Conservation (phyloP, 495 filamentous ascomycete genomes). For the Platismatia glauca region DNA sequence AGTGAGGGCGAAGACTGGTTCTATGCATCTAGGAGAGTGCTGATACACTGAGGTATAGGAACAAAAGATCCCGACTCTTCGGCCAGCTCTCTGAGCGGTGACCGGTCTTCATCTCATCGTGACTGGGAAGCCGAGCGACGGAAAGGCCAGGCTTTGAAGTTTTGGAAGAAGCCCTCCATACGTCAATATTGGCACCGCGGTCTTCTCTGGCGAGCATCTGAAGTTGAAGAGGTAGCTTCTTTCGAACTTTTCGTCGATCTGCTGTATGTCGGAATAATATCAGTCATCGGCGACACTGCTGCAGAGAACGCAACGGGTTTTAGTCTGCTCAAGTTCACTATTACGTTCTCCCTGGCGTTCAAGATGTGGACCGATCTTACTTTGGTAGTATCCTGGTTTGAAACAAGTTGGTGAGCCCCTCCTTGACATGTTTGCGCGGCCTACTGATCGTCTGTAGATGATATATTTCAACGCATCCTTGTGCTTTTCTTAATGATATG, state of each 20-base stretch:
- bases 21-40: neutral
- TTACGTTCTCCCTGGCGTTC: constrained; percentile 50
- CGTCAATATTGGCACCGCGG: constrained; percentile 52
- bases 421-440: neutral
- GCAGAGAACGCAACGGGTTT: constrained; percentile 41
- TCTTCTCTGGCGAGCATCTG: constrained; percentile 47
- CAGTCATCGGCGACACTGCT: constrained; percentile 48
- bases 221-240: constrained; percentile 42
- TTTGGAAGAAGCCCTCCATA: constrained; percentile 47
- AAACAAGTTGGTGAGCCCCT: neutral
- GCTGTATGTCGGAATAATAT: constrained; percentile 50
- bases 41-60: constrained; percentile 15
- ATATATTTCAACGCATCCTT: constrained; percentile 44
- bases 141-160: constrained; percentile 38
- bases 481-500: constrained; percentile 47
- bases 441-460: constrained; percentile 31
- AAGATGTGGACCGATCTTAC: constrained; percentile 51
- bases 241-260: constrained; percentile 52
- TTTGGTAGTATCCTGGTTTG: constrained; percentile 45
- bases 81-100: constrained; percentile 23
- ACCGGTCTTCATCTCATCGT: constrained; percentile 24
- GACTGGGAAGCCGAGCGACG: constrained; percentile 37
- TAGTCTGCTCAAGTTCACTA: constrained; percentile 41
- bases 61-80: constrained; percentile 28
- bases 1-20: constrained; percentile 30